phyloP scores from a whole-genome alignment of 129 eudicot genomes.

The Tagetes patula region DNA sequence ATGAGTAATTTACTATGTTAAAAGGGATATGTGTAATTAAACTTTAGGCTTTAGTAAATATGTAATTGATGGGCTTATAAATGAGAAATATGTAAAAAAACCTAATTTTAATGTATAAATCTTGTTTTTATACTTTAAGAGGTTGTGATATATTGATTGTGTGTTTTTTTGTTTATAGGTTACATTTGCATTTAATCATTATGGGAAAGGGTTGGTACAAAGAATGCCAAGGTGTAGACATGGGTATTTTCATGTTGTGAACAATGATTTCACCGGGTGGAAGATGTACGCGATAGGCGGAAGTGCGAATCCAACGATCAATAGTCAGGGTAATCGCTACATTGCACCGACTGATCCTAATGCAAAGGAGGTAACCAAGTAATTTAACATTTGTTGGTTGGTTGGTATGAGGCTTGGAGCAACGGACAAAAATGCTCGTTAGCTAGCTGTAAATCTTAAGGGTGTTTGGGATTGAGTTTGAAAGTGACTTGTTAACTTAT shows the following conservation, averaged over 20 bases:
- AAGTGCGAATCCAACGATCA: slow-evolving; percentile 59
- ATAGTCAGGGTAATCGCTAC: slow-evolving; percentile 69
- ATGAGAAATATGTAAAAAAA: too few species aligned
- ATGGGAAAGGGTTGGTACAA: slow-evolving; percentile 52
- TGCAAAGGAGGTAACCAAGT: slow-evolving; percentile 49
- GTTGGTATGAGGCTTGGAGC: neutral
- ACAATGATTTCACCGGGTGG: slow-evolving; percentile 61
- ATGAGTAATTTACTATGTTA: too few species aligned
- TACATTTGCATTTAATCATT: slow-evolving; percentile 55
- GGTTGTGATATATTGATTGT: neutral
- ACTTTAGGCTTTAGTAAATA: too few species aligned
- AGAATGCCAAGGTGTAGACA: slow-evolving; percentile 69
- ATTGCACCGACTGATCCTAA: slow-evolving; percentile 48
- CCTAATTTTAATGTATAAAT: too few species aligned
- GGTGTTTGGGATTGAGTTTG: neutral
- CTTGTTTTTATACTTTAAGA: too few species aligned
- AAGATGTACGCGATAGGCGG: slow-evolving; percentile 72
- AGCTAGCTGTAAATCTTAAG: neutral
- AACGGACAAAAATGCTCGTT: neutral
- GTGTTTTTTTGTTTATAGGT: slow-evolving; percentile 28
- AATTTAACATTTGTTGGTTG: neutral
- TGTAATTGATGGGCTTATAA: too few species aligned
- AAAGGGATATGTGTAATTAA: too few species aligned
- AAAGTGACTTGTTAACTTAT: too few species aligned
- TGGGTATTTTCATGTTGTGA: slow-evolving; percentile 64